Conservation (phyloP, 768 basidiomycete genomes). For the Dendrothele bispora region DNA sequence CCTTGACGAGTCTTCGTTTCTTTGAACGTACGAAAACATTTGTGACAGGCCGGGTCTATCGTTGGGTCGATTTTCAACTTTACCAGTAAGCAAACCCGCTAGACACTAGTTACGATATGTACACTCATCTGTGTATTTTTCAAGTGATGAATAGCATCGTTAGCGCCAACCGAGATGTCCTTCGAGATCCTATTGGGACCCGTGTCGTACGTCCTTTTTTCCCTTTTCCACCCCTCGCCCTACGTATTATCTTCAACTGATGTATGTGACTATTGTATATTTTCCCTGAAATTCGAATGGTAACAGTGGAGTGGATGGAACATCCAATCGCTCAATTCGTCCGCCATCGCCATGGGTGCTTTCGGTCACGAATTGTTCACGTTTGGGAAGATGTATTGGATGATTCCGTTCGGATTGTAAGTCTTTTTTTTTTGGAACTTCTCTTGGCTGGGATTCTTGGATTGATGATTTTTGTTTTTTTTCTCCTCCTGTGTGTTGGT, state of each 20-base stretch:
- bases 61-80: constrained; percentile 53
- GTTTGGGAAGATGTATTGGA: constrained; percentile 42
- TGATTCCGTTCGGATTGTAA: constrained; percentile 48
- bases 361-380: constrained; percentile 53
- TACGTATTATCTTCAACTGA: too few species aligned
- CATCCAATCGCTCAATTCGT: constrained; percentile 52
- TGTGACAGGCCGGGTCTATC: constrained; percentile 51
- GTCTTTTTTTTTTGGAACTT: constrained; percentile 7
- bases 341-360: constrained; percentile 56
- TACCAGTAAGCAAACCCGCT: constrained; percentile 39
- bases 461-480: too few species aligned
- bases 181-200: constrained; percentile 48
- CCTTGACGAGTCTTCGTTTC: too few species aligned
- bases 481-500: too few species aligned
- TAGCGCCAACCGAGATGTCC: constrained; percentile 40
- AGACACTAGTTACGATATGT: neutral
- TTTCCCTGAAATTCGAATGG: neutral
- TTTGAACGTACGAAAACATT: too few species aligned
- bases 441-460: neutral
- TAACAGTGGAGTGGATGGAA: constrained; percentile 52
- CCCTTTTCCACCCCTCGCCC: too few species aligned
- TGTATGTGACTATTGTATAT: too few species aligned
- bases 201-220: constrained; percentile 34
- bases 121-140: neutral
- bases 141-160: constrained; percentile 52